These are phyloP conservation scores for Lipomyces kockii DNA, from an alignment of 805 yeast genomes.

Conservation along the genomic window DNA sequence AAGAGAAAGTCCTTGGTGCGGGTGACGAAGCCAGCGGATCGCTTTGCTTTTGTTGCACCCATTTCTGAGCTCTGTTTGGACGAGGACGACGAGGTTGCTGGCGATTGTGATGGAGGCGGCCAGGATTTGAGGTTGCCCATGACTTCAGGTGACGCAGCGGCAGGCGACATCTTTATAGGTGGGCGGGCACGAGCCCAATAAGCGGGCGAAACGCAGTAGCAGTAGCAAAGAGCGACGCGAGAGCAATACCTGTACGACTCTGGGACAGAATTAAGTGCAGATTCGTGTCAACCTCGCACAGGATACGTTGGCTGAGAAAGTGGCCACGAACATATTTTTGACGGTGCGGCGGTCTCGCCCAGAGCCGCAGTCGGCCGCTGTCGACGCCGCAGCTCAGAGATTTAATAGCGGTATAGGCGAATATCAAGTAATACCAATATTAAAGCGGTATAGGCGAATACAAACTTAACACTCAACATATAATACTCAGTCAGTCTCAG, in stretches of 20 bases:
- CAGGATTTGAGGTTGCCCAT: background rate
- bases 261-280: background rate
- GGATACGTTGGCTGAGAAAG: background rate
- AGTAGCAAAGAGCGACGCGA: background rate
- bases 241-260: background rate
- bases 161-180: constrained; percentile 1
- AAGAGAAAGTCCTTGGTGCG: constrained; percentile 17
- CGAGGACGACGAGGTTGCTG: background rate
- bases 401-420: too few species aligned
- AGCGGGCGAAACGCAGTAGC: background rate
- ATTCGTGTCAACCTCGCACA: background rate
- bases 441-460: too few species aligned
- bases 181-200: background rate
- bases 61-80: background rate
- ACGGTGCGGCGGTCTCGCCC: too few species aligned
- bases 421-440: too few species aligned
- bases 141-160: background rate
- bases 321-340: background rate
- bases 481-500: too few species aligned
- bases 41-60: background rate
- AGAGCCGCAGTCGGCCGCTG: too few species aligned
- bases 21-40: background rate
- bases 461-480: too few species aligned
- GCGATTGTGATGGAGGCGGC: background rate
- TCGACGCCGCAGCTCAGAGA: too few species aligned